Percentiles rank a stretch among this genome's conserved stretches.
Conservation (phyloP, 2,329 filamentous ascomycete species). For the Fusarium multiceps region DNA sequence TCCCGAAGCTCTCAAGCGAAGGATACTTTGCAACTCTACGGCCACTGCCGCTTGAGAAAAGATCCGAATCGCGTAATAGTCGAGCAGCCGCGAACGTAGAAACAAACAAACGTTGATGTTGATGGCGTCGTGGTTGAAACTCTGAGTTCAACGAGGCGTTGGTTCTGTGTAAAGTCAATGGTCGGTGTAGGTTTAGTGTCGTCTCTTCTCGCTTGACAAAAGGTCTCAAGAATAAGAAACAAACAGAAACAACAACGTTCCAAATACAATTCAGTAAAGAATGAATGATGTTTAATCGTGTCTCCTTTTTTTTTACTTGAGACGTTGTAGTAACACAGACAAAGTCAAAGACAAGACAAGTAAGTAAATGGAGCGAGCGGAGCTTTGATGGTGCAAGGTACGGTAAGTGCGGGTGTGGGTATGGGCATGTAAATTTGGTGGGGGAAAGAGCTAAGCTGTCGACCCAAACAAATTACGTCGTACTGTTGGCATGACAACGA, state of each 20-base stretch:
- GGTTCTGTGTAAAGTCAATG: not conserved
- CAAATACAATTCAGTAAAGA: conserved; percentile 12
- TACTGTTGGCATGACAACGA: conserved; percentile 35
- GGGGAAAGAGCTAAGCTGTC: conserved; percentile 20
- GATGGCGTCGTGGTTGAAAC: conserved; percentile 26
- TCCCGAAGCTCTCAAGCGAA: conserved; percentile 18
- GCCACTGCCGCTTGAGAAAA: conserved; percentile 35
- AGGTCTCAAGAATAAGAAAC: not conserved
- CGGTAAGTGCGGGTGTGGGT: conserved; percentile 24
- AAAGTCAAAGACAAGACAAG: not conserved
- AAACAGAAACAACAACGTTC: conserved; percentile 15
- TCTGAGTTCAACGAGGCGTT: conserved; percentile 29
- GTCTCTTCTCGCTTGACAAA: conserved; percentile 5
- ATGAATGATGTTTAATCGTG: conserved; percentile 13
- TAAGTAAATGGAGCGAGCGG: conserved; percentile 36
- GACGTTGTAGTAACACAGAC: conserved; percentile 21
- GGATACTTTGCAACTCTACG: conserved; percentile 29
- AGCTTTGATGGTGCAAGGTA: conserved; percentile 20
- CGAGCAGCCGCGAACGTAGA: not conserved
- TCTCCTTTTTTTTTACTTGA: conserved; percentile 10
- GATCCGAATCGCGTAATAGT: not conserved
- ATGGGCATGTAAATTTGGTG: conserved; percentile 33
- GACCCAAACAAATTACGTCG: conserved; percentile 41
- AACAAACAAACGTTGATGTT: conserved; percentile 7
- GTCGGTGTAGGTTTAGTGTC: conserved; percentile 27